Percentiles rank a stretch among this genome's conserved stretches.
Conservation (phyloP, 106 monocot species). For the Agapanthus africanus region DNA sequence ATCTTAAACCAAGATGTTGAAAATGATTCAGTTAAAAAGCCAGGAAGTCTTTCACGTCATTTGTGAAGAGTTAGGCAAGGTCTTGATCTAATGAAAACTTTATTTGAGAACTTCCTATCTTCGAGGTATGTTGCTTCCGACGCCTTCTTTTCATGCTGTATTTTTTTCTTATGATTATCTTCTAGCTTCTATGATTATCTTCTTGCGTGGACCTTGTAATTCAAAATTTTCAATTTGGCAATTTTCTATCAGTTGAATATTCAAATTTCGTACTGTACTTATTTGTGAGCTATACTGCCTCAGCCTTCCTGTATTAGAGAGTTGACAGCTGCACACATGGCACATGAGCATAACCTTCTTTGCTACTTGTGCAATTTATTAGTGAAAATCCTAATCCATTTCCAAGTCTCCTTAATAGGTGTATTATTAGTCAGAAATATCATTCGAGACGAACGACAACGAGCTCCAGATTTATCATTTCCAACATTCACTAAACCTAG, state of each 20-base stretch:
- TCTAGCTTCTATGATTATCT: too few relatives aligned
- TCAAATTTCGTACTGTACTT: background rate
- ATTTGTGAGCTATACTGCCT: background rate
- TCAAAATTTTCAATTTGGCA: background rate
- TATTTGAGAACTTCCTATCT: conserved; percentile 68
- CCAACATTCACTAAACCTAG: background rate
- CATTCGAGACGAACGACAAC: background rate
- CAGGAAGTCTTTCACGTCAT: conserved; percentile 74
- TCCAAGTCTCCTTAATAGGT: background rate
- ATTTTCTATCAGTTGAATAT: background rate
- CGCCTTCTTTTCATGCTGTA: background rate
- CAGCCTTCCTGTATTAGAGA: background rate
- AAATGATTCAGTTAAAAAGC: conserved; percentile 52
- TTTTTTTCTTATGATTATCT: too few relatives aligned
- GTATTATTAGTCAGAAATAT: background rate
- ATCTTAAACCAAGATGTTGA: conserved; percentile 56
- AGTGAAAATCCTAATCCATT: background rate
- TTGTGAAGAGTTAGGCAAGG: conserved; percentile 80
- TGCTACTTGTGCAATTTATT: background rate
- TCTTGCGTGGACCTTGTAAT: background rate
- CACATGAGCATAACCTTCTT: background rate
- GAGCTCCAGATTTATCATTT: background rate
- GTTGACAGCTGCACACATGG: background rate
- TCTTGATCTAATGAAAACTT: conserved; percentile 66
- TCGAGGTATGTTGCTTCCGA: conserved; percentile 54